Percentiles rank a stretch among this genome's conserved stretches.
These are phyloP conservation scores for Chlorella sp. DNA, from an alignment of 139 green algal species.

Conservation along the genomic window DNA sequence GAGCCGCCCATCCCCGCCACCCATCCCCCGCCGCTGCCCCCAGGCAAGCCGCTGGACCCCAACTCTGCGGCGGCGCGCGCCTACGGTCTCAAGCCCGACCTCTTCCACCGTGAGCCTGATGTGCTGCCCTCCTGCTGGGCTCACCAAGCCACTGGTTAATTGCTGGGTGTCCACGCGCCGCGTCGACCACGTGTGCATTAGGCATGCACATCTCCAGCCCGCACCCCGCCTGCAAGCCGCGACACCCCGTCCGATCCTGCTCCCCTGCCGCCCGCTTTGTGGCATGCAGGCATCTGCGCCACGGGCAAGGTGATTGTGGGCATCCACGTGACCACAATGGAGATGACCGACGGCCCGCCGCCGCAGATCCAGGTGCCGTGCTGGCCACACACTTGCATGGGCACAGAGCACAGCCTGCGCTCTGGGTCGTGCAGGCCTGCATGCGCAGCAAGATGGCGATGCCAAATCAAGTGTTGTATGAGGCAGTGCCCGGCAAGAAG, in stretches of 20 bases:
- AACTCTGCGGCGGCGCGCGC: conserved; percentile 67
- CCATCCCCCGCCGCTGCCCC: neutral
- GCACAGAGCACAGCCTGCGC: no score
- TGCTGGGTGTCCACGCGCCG: no score
- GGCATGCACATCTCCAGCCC: no score
- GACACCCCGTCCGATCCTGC: neutral
- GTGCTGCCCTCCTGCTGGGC: neutral
- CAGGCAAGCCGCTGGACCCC: conserved; percentile 81
- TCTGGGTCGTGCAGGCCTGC: no score
- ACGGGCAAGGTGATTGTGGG: conserved; percentile 31
- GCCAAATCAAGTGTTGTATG: no score
- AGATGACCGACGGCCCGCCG: conserved; percentile 29
- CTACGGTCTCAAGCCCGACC: conserved; percentile 80
- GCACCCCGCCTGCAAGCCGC: neutral
- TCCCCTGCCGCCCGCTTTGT: neutral
- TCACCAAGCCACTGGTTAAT: no score
- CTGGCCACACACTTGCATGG: no score
- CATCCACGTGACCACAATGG: conserved; percentile 43
- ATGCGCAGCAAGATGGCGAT: no score
- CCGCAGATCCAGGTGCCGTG: conserved; percentile 18
- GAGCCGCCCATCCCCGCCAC: no score
- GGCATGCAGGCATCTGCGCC: neutral
- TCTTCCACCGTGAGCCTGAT: conserved; percentile 57
- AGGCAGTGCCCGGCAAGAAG: no score
- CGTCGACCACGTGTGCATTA: no score